Base-by-base conservation (phyloP, 2,329 filamentous ascomycete species). In the Neofusicoccum umdonicola region DNA sequence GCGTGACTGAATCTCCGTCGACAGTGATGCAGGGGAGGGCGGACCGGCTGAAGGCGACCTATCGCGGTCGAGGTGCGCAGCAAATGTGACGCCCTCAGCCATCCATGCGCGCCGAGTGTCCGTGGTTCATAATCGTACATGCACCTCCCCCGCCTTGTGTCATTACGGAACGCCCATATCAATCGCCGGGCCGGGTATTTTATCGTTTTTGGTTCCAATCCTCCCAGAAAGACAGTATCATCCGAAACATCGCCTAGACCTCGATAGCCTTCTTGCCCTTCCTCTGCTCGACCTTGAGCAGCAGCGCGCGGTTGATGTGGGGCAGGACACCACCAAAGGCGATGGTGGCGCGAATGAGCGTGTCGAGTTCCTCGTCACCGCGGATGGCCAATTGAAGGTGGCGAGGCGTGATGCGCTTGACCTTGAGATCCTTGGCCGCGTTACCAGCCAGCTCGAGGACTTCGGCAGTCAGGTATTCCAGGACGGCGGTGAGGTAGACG, bases 341-440 rank as follows among this genome's bases (percentile, higher is more conserved):
- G 75, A 99, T 99, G 68, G 95, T 99, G 65, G 95, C 95, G 73
- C 93, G 91, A 78, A 99, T 98, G 65, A 99, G 85, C 27, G 93
- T 98, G 79, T 99, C 95, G 72, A 99, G 86, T 81, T 99, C 95
- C 83, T 99, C 95, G 80, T 99, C 95, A 76, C 95, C 95, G 75
- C 95, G 93, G 77, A 99, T 99, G 73, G 95, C 95, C 68, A 99
- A 91, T 81, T 99, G 95, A 69, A 99, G 84, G 80, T 99, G 95
- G 79, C 95, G 93, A 64, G 95, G 95, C 12, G 94, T 98, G 81
- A 99, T 99, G 81, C 95, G 95, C 89, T 98, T 99, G 83, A 98
- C 95, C 83, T 98, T 99, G 77, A 98, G 90, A 80, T 99, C 95
- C 86, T 98, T 98, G 80, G 95, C 95, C 62, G 95, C 95, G 79